A percentile compares a stretch with the other conserved stretches of the same genome.
These are phyloP conservation scores for Pleurotus pulmonarius DNA, from an alignment of 768 basidiomycete species.

Conservation along the genomic window DNA sequence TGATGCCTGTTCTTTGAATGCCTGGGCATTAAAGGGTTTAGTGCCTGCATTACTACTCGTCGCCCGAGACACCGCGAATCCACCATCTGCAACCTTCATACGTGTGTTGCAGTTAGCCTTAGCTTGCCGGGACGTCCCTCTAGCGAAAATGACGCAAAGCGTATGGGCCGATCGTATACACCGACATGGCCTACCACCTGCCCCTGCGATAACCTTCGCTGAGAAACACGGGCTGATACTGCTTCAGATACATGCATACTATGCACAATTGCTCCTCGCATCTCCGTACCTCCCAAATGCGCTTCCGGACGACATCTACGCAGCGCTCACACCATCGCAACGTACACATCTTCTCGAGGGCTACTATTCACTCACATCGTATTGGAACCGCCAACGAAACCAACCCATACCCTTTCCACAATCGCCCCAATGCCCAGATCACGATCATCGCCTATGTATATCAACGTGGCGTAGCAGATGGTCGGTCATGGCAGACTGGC, in stretches of 20 bases:
- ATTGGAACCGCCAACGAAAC: conserved; percentile 28
- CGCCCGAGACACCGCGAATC: conserved; percentile 20
- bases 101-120: conserved; percentile 32
- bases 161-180: conserved; percentile 31
- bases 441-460: conserved; percentile 31
- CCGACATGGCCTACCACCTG: conserved; percentile 21
- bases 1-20: conserved; percentile 26
- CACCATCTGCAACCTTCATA: conserved; percentile 24
- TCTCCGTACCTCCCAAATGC: conserved; percentile 16
- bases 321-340: conserved; percentile 22
- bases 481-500: conserved; percentile 21
- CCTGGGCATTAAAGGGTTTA: conserved; percentile 34
- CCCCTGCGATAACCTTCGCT: conserved; percentile 26
- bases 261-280: conserved; percentile 26
- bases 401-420: conserved; percentile 25
- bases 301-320: conserved; percentile 11
- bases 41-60: conserved; percentile 17
- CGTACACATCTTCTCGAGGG: conserved; percentile 29
- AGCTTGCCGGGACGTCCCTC: conserved; percentile 19
- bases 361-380: conserved; percentile 27
- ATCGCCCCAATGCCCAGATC: conserved; percentile 23
- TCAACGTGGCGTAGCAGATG: conserved; percentile 33
- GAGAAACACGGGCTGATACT: conserved; percentile 19
- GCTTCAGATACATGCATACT: conserved; percentile 30
- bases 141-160: conserved; percentile 22